Conservation (phyloP, 257 asterid genomes). For the Echites panduratus region DNA sequence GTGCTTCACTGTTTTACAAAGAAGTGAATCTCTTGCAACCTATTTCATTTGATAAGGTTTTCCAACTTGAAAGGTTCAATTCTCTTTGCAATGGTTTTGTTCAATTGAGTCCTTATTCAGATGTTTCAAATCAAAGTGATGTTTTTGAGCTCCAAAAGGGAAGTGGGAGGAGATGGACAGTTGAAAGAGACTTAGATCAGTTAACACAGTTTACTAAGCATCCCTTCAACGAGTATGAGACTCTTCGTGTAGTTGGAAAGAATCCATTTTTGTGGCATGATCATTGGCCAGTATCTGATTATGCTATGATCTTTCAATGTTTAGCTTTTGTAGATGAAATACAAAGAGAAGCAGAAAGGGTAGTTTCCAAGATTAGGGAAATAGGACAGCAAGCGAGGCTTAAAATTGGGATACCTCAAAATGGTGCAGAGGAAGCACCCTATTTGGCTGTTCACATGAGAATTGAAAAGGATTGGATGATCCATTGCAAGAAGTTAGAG, state of each 20-base stretch:
- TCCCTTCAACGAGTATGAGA: constrained; percentile 38
- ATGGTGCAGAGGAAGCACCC: constrained; percentile 25
- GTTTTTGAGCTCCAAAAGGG: constrained; percentile 68
- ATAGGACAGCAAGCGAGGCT: constrained; percentile 32
- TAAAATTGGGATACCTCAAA: constrained; percentile 15
- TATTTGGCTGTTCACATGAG: constrained; percentile 93
- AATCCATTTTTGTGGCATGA: constrained; percentile 94
- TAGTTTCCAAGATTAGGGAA: constrained; percentile 57
- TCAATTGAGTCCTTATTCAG: constrained; percentile 44
- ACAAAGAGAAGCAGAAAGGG: constrained; percentile 67
- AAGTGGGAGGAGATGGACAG: constrained; percentile 85
- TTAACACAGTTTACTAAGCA: constrained; percentile 33
- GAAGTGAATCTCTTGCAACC: constrained; percentile 70
- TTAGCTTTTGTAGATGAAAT: constrained; percentile 64
- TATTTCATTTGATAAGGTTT: constrained; percentile 63
- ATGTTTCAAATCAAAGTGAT: constrained; percentile 41
- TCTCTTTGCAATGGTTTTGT: constrained; percentile 69
- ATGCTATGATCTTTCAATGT: constrained; percentile 73
- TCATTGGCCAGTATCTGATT: constrained; percentile 85
- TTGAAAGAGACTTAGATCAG: constrained; percentile 55
- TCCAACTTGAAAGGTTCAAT: constrained; percentile 61
- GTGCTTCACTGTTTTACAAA: constrained; percentile 88
- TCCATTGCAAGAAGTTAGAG: constrained; percentile 86
- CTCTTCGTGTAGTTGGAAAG: constrained; percentile 55
- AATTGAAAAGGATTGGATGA: constrained; percentile 93